Base-by-base conservation (phyloP, 129 eudicot species). In the Saussurea involucrata region DNA sequence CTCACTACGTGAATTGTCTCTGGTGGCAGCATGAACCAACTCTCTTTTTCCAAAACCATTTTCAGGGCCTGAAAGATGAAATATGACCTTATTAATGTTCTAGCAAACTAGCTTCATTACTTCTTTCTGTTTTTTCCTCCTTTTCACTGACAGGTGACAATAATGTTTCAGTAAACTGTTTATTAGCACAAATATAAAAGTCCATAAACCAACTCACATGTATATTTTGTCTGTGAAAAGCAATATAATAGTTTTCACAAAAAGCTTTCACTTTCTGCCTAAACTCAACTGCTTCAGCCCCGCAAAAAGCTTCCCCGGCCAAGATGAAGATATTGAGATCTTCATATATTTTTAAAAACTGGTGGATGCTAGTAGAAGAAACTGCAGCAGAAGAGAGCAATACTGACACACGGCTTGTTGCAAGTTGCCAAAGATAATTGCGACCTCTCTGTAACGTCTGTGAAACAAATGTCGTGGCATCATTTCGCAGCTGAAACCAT, bases 251-350 rank as follows among this genome's bases (percentile, higher is more conserved):
- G 76, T 76, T 86, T 73, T 84, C 97, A 78, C 96, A 92, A 29
- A 92, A 86, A 68, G 81, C 71, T 78, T 90, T 95, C 63, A 95
- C 83, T 83, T 92, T 95, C 79, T 83, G 93, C 85, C 99, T 89
- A 77, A 92, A 95, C 66, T 95, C 99, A 78, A 79, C 73, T 66
- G 96, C 97, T 78, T 95, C 87, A 57, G 77, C 36, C 76, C 96
- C 99, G 55, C 95, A 91, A 81, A 95, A 95, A 42, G 99, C 88
- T 81, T 95, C 99, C 70, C 99, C 99, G 49, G 94, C 89, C 85
- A 95, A 78, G 74, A 95, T 87, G 76, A 92, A 95, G 55, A 84
- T 76, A 67, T 82, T 88, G 40, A 95, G 81, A 85, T 95, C 99
- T 85, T 95, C 99, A 80, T 95, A 92, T 78, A 86, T 88, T 82